Percentiles rank a stretch among this genome's conserved stretches.
Evolutionary conservation across 148 eudicot genomes (phyloP).

Genomic region (Rhododendron henanense): DNA sequence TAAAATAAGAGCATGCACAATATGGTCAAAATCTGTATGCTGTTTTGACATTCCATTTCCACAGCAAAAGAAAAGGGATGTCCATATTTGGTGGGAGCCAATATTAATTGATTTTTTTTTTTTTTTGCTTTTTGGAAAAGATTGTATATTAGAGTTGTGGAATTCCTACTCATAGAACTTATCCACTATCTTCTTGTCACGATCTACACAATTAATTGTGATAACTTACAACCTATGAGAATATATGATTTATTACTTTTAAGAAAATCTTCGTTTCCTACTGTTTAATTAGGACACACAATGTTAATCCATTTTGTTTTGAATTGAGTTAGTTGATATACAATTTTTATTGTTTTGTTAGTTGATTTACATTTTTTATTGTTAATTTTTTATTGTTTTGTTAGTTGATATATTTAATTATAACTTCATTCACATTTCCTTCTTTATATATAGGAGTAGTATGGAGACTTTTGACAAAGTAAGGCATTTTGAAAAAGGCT

Average conservation of each 20-base stretch:
- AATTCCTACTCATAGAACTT: slow-evolving; percentile 9
- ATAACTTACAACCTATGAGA: background rate
- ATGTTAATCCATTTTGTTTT: background rate
- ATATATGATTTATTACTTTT: background rate
- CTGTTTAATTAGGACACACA: background rate
- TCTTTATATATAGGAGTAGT: background rate
- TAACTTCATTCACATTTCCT: background rate
- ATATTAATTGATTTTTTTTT: background rate
- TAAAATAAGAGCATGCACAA: background rate
- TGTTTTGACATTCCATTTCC: background rate
- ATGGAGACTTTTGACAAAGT: background rate
- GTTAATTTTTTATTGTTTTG: no score
- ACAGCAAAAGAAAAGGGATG: background rate
- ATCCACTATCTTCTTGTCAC: background rate
- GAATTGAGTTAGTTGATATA: no score
- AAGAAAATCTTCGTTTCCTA: background rate
- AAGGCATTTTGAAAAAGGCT: background rate
- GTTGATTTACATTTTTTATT: background rate
- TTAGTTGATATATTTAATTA: background rate
- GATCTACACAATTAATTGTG: background rate
- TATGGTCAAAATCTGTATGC: slow-evolving; percentile 3
- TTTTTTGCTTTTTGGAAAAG: background rate
- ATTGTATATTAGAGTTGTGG: background rate
- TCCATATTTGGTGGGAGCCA: background rate
- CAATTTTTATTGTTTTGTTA: no score